A percentile compares a stretch with the other conserved stretches of the same genome.
These are phyloP conservation scores for Leccinum uliginosum DNA, from an alignment of 768 basidiomycete genomes.

Conservation along the genomic window DNA sequence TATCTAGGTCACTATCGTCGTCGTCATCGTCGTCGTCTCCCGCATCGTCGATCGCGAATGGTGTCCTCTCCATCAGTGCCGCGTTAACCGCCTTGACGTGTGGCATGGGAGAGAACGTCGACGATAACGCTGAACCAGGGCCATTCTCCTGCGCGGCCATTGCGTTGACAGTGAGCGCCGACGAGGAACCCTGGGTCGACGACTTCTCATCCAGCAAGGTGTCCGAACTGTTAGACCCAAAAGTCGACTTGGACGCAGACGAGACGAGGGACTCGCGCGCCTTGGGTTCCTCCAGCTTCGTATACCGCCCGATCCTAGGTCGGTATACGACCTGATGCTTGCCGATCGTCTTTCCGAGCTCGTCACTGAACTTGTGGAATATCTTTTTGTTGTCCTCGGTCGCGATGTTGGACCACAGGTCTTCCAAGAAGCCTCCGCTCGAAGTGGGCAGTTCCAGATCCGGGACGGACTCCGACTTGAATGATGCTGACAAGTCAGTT, in stretches of 20 bases:
- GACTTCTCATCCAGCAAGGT: slow-evolving; percentile 6
- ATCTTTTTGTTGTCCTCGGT: slow-evolving; percentile 91
- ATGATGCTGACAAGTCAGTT: slow-evolving; percentile 83
- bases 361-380: slow-evolving; percentile 90
- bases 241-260: slow-evolving; percentile 54
- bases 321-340: slow-evolving; percentile 81
- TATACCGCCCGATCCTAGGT: slow-evolving; percentile 85
- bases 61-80: slow-evolving; percentile 85
- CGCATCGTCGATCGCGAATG: slow-evolving; percentile 96
- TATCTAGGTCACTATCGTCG: slow-evolving; percentile 49
- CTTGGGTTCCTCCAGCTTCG: slow-evolving; percentile 80
- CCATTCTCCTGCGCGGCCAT: slow-evolving; percentile 17
- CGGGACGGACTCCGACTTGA: slow-evolving; percentile 68
- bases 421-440: slow-evolving; percentile 66
- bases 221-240: slow-evolving; percentile 35
- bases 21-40: slow-evolving; percentile 69
- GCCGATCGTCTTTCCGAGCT: slow-evolving; percentile 91
- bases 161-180: slow-evolving; percentile 50
- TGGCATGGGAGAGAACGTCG: slow-evolving; percentile 50
- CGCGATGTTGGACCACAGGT: slow-evolving; percentile 85
- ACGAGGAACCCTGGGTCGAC: slow-evolving; percentile 35
- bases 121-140: slow-evolving; percentile 20
- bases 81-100: slow-evolving; percentile 74
- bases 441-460: slow-evolving; percentile 61
- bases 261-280: slow-evolving; percentile 83